These are phyloP conservation scores for Rhodomyrtus psidioides DNA, from an alignment of 441 rosid species.

Conservation along the genomic window DNA sequence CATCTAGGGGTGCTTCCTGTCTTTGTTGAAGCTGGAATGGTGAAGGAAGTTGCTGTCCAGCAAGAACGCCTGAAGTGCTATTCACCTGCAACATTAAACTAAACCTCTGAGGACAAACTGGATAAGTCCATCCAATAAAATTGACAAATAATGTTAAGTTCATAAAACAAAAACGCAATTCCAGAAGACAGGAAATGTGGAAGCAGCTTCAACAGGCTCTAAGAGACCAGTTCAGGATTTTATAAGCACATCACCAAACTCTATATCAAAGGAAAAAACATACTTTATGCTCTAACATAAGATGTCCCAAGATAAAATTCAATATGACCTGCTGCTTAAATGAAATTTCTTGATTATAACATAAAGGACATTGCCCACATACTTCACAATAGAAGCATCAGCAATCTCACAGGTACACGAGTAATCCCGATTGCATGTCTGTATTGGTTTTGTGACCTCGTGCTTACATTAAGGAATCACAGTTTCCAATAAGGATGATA, in stretches of 20 bases:
- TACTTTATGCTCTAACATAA: neutral
- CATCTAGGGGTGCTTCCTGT: conserved; percentile 53
- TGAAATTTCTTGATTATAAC: neutral
- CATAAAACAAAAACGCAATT: neutral
- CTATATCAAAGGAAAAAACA: neutral
- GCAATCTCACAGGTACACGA: neutral
- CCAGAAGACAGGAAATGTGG: neutral
- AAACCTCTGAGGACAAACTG: neutral
- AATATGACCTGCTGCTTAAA: neutral
- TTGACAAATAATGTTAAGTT: neutral
- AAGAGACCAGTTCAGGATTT: neutral
- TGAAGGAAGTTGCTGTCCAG: conserved; percentile 48
- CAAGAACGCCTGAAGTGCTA: conserved; percentile 29
- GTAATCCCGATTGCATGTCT: neutral
- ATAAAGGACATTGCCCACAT: neutral
- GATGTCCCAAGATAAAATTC: neutral
- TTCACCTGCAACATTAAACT: conserved; percentile 32
- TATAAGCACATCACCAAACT: neutral
- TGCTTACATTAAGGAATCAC: neutral
- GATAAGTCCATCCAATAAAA: neutral
- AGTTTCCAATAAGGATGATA: neutral
- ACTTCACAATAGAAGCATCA: neutral
- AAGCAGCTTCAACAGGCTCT: neutral
- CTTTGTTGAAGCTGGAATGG: conserved; percentile 46
- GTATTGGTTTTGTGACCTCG: neutral